phyloP scores from a whole-genome alignment of 2,329 filamentous ascomycete genomes.

The Fusarium sulawesiense region DNA sequence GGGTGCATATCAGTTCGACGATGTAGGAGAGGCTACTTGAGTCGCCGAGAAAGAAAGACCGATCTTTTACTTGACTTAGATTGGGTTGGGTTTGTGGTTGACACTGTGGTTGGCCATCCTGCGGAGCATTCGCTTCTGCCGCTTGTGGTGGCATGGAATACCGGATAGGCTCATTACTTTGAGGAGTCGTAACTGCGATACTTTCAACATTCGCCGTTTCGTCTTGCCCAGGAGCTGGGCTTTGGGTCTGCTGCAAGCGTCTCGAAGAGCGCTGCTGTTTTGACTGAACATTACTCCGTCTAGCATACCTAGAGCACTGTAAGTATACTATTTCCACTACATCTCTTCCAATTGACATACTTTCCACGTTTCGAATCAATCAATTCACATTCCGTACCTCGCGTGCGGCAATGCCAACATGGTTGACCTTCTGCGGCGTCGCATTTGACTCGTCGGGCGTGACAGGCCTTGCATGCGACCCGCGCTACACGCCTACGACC shows the following conservation, averaged over 20 bases:
- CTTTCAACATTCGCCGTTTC: not conserved
- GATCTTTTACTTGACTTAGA: not conserved
- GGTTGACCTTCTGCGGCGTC: conserved; percentile 33
- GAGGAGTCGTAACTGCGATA: not conserved
- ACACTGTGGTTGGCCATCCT: no score
- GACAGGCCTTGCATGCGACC: conserved; percentile 38
- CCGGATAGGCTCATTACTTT: not conserved
- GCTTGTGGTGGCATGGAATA: not conserved
- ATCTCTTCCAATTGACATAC: not conserved
- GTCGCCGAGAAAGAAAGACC: conserved; percentile 25
- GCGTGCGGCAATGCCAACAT: conserved; percentile 37
- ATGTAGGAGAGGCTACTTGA: conserved; percentile 36
- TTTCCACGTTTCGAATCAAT: conserved; percentile 37
- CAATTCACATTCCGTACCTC: conserved; percentile 26
- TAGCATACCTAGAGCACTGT: not conserved
- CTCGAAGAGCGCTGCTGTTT: conserved; percentile 6
- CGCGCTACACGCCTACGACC: conserved; percentile 20
- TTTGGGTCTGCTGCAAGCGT: not conserved
- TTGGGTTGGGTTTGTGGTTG: not conserved
- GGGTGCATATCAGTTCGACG: conserved; percentile 35
- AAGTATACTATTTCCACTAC: fast-evolving
- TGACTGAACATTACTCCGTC: not conserved
- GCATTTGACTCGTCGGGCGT: conserved; percentile 36
- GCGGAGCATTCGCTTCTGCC: fast-evolving
- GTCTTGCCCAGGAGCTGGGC: not conserved